Evolutionary conservation across 805 yeast species (phyloP).

Genomic region (Yarrowia osloensis): DNA sequence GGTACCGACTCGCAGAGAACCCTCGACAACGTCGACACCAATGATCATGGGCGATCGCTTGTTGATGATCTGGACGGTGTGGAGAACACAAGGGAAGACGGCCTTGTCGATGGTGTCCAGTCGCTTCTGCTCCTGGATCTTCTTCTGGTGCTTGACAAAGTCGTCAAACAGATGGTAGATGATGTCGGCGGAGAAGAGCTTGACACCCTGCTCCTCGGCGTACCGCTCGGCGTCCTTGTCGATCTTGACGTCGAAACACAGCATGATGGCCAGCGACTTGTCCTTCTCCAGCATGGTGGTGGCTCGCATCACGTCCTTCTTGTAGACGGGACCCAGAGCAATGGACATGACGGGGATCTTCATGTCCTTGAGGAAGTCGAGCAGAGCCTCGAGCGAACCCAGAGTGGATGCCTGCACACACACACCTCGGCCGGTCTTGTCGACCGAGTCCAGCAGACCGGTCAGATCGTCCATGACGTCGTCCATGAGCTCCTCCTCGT

Average conservation of each 20-base stretch:
- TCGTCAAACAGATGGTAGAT: slow-evolving; percentile 96
- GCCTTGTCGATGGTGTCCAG: slow-evolving; percentile 86
- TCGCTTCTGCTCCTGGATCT: slow-evolving; percentile 86
- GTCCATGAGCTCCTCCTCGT: slow-evolving; percentile 95
- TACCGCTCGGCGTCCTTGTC: slow-evolving; percentile 99
- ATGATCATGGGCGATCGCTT: slow-evolving; percentile 99
- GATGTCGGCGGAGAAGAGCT: slow-evolving; percentile 92
- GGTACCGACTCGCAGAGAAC: slow-evolving; percentile 84
- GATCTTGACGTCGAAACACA: slow-evolving; percentile 95
- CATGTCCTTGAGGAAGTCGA: slow-evolving; percentile 97
- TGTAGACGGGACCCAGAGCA: slow-evolving; percentile 96
- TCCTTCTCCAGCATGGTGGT: slow-evolving; percentile 96
- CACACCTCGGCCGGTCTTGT: slow-evolving; percentile 93
- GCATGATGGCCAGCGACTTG: slow-evolving; percentile 94
- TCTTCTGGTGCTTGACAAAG: slow-evolving; percentile 87
- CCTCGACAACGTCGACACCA: slow-evolving; percentile 97
- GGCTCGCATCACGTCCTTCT: slow-evolving; percentile 98
- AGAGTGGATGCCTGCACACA: slow-evolving; percentile 97
- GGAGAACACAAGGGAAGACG: slow-evolving; percentile 91
- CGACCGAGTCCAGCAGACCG: slow-evolving; percentile 91
- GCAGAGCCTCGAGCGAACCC: slow-evolving; percentile 95
- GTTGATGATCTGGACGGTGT: slow-evolving; percentile 93
- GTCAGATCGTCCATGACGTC: slow-evolving; percentile 98
- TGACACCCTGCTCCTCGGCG: slow-evolving; percentile 89
- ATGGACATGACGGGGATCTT: slow-evolving; percentile 99